A percentile compares a stretch with the other conserved stretches of the same genome.
Conservation (phyloP, 164 flowering plant species). For the Vitis labrusca region DNA sequence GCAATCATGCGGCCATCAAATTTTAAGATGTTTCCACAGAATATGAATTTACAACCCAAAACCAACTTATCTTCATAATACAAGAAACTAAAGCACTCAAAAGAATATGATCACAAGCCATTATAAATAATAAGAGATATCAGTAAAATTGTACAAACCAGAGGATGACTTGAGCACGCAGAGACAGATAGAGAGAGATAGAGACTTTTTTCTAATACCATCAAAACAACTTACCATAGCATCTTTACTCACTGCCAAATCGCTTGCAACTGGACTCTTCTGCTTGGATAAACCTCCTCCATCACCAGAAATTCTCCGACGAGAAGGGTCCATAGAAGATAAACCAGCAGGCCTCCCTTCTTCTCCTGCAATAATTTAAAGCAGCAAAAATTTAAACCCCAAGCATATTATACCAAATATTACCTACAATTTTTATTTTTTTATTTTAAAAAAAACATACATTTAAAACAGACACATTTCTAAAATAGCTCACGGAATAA, state of each 20-base stretch:
- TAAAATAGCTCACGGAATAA: too few relatives aligned
- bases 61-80: too few relatives aligned
- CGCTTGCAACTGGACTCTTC: slow-evolving; percentile 49
- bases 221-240: slow-evolving; percentile 32
- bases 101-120: too few relatives aligned
- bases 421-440: neutral
- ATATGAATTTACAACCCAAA: too few relatives aligned
- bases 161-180: too few relatives aligned
- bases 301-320: slow-evolving; percentile 39
- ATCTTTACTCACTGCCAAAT: slow-evolving; percentile 38
- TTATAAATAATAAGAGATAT: too few relatives aligned
- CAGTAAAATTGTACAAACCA: too few relatives aligned
- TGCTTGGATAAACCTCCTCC: slow-evolving; percentile 45
- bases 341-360: slow-evolving; percentile 56
- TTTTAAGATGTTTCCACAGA: too few relatives aligned
- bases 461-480: too few relatives aligned
- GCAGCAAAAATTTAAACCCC: neutral
- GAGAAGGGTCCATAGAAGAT: slow-evolving; percentile 42
- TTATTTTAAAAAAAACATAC: neutral
- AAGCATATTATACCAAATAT: neutral
- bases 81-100: too few relatives aligned
- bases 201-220: too few relatives aligned
- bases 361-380: slow-evolving; percentile 35
- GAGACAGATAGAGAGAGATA: neutral
- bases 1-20: too few relatives aligned